These are phyloP conservation scores for Lasiodiplodia hormozganensis DNA, from an alignment of 2,329 filamentous ascomycete genomes.

Conservation along the genomic window DNA sequence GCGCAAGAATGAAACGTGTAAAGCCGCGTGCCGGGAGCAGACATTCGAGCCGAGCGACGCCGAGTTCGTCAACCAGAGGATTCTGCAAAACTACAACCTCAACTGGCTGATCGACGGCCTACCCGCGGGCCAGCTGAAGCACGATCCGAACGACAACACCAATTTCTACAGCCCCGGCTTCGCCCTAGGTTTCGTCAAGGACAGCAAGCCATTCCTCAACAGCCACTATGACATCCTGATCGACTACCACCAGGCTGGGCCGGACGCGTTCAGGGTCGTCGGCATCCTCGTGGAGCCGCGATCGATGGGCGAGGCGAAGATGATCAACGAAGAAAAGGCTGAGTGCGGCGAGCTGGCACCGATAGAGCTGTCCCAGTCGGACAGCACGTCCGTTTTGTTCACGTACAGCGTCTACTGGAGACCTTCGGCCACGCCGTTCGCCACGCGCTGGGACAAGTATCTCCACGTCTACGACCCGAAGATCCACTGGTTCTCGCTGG, in stretches of 20 bases:
- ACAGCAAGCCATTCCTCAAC: conserved; percentile 70
- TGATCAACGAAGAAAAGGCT: conserved; percentile 60
- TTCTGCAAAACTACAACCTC: conserved; percentile 85
- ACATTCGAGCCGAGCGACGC: conserved; percentile 72
- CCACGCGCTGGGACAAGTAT: conserved; percentile 98
- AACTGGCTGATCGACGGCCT: conserved; percentile 97
- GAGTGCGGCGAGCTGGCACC: conserved; percentile 67
- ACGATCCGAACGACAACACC: conserved; percentile 76
- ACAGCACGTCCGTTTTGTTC: conserved; percentile 75
- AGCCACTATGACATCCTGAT: conserved; percentile 96
- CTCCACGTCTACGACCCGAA: conserved; percentile 96
- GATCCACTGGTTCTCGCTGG: conserved; percentile 98
- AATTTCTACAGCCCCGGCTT: conserved; percentile 94
- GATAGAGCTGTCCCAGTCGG: conserved; percentile 70
- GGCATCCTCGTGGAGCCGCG: conserved; percentile 87
- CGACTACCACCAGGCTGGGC: conserved; percentile 84
- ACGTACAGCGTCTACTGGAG: conserved; percentile 94
- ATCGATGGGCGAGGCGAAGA: conserved; percentile 67
- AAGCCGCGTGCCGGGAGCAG: conserved; percentile 72
- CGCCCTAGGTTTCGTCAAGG: conserved; percentile 65
- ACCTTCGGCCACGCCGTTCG: conserved; percentile 85
- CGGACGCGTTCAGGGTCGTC: conserved; percentile 82
- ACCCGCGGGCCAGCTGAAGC: conserved; percentile 83
- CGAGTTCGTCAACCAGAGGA: conserved; percentile 81
- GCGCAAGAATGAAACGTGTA: conserved; percentile 86